phyloP scores from a whole-genome alignment of 768 basidiomycete genomes.

The Podaxis sp. region DNA sequence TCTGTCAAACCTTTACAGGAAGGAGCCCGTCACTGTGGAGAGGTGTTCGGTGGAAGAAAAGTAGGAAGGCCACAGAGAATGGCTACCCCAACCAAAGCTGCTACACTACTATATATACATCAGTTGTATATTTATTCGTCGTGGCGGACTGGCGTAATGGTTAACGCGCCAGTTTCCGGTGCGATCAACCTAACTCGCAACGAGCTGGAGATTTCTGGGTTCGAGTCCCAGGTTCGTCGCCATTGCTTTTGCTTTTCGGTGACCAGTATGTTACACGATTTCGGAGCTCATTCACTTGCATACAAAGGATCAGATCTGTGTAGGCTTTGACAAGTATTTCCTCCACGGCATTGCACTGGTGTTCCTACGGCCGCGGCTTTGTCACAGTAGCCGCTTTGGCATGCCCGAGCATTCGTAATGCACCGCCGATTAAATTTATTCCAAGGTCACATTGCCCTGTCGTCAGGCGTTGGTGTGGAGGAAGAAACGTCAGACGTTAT shows the following conservation, averaged over 20 bases:
- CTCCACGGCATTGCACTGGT: too few species aligned
- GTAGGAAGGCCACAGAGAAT: neutral
- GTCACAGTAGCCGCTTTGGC: too few species aligned
- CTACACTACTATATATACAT: neutral
- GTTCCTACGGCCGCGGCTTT: too few species aligned
- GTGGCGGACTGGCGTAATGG: conserved; percentile 20
- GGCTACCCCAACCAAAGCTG: neutral
- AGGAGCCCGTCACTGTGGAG: neutral
- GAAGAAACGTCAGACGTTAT: too few species aligned
- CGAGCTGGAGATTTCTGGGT: conserved; percentile 19
- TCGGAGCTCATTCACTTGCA: too few species aligned
- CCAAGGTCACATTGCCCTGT: too few species aligned
- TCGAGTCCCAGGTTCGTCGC: conserved; percentile 20
- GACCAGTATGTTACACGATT: neutral
- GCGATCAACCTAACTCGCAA: neutral
- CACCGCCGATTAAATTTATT: too few species aligned
- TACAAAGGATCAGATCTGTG: too few species aligned
- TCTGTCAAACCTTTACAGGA: neutral
- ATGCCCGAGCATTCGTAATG: too few species aligned
- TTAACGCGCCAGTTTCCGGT: conserved; percentile 21
- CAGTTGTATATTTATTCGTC: neutral
- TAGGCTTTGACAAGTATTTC: too few species aligned
- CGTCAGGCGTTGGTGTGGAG: too few species aligned
- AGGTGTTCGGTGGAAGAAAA: neutral
- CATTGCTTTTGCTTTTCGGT: conserved; percentile 1